Evolutionary conservation across 768 basidiomycete genomes (phyloP).

Genomic region (Calocybe indica): DNA sequence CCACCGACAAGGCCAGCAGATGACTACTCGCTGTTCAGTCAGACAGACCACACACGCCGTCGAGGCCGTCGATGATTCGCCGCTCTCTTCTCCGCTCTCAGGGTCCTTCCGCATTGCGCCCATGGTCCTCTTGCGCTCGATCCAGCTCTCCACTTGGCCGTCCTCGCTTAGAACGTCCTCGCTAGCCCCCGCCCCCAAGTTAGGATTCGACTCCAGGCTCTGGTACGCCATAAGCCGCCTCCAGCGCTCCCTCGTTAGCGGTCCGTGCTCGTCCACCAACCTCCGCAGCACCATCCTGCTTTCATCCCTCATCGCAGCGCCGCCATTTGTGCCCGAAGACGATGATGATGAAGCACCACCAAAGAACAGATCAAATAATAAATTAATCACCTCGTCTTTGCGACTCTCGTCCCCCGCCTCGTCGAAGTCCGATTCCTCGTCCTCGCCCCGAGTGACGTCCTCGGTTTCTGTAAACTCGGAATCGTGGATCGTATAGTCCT

Average conservation of each 20-base stretch:
- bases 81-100: background rate
- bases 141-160: slow-evolving; percentile 27
- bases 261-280: too few species aligned
- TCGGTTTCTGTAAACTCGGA: slow-evolving; percentile 11
- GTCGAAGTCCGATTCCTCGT: slow-evolving; percentile 18
- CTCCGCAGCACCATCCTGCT: too few species aligned
- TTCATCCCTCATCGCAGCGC: too few species aligned
- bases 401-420: too few species aligned
- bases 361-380: too few species aligned
- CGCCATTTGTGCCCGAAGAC: too few species aligned
- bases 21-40: slow-evolving; percentile 59
- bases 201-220: too few species aligned
- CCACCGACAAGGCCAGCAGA: slow-evolving; percentile 84
- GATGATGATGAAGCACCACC: too few species aligned
- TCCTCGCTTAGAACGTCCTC: background rate
- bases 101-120: background rate
- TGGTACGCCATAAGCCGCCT: too few species aligned
- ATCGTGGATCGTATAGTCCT: slow-evolving; percentile 20
- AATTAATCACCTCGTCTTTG: too few species aligned
- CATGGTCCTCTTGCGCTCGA: slow-evolving; percentile 20
- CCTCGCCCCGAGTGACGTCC: slow-evolving; percentile 17
- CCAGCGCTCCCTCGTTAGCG: too few species aligned
- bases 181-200: too few species aligned
- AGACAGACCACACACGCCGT: slow-evolving; percentile 66
- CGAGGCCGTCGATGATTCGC: background rate